Conservation (phyloP, 352 stramenopile genomes). For the Phytopythium ostracodes region DNA sequence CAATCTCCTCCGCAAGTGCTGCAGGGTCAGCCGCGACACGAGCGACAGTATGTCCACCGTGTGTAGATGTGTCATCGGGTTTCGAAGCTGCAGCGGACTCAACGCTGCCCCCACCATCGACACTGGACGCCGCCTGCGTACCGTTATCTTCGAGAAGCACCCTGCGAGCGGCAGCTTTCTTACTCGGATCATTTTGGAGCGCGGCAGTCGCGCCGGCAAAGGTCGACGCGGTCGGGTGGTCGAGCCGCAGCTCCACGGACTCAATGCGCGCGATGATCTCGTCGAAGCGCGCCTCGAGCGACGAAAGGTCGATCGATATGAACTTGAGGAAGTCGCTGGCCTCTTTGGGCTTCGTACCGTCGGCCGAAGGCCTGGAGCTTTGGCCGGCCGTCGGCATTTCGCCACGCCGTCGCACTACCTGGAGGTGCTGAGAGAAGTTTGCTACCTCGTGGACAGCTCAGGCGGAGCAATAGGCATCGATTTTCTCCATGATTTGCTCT, state of each 20-base stretch:
- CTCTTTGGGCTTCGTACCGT: conserved; percentile 6
- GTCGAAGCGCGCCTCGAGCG: conserved; percentile 47
- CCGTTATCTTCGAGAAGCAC: not conserved
- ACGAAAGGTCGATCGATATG: conserved; percentile 41
- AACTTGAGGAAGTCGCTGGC: conserved; percentile 41
- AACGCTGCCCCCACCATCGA: not conserved
- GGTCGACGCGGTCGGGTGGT: not conserved
- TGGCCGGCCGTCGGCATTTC: not conserved
- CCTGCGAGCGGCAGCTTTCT: not conserved
- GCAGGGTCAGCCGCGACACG: conserved; percentile 10
- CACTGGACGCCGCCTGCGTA: not conserved
- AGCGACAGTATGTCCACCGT: not conserved
- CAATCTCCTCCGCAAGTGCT: conserved; percentile 38
- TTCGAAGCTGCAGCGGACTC: not conserved
- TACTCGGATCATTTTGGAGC: not conserved
- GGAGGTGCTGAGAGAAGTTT: too few species aligned
- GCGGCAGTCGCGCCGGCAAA: not conserved
- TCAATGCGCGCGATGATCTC: conserved; percentile 41
- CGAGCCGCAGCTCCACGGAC: conserved; percentile 29
- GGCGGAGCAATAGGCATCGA: not conserved
- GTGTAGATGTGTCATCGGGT: not conserved
- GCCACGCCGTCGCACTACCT: not conserved
- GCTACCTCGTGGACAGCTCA: not conserved
- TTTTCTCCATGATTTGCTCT: not conserved
- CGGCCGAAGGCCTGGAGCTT: not conserved